Conservation (phyloP, 1,284 basidiomycete species). For the Limonomyces culmigenus region DNA sequence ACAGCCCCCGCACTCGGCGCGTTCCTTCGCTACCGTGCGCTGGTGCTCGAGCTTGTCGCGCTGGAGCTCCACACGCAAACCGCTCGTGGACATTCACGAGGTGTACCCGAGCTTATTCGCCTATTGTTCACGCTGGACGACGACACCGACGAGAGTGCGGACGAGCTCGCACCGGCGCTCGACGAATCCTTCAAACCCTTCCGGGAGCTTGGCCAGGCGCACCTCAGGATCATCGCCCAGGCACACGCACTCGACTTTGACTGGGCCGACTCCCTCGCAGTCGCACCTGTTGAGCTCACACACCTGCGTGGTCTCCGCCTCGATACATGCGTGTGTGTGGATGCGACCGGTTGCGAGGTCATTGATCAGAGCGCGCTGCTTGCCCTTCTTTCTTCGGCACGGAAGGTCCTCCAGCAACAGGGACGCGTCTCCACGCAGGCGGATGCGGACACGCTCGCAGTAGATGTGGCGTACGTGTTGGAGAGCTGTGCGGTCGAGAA, state of each 20-base stretch:
- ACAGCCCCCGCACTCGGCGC: conserved; percentile 60
- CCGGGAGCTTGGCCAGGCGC: conserved; percentile 62
- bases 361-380: conserved; percentile 63
- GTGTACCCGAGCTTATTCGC: conserved; percentile 53
- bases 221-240: conserved; percentile 75
- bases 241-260: conserved; percentile 76
- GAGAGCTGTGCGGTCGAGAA: conserved; percentile 78
- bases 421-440: conserved; percentile 45
- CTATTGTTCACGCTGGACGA: conserved; percentile 58
- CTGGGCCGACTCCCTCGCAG: conserved; percentile 64
- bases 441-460: conserved; percentile 50
- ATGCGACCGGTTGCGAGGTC: conserved; percentile 66
- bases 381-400: conserved; percentile 42
- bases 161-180: conserved; percentile 23
- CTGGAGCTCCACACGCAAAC: conserved; percentile 83
- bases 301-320: conserved; percentile 61
- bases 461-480: conserved; percentile 62
- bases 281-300: conserved; percentile 42
- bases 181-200: conserved; percentile 38
- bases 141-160: conserved; percentile 21
- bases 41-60: conserved; percentile 75
- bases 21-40: conserved; percentile 72
- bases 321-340: conserved; percentile 53
- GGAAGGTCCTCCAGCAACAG: conserved; percentile 46
- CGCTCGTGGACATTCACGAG: conserved; percentile 56